Evolutionary conservation across 75 land plant genomes (phyloP), one percentile per base, ranked within the genome.

Genomic region (Cunninghamia lanceolata): DNA sequence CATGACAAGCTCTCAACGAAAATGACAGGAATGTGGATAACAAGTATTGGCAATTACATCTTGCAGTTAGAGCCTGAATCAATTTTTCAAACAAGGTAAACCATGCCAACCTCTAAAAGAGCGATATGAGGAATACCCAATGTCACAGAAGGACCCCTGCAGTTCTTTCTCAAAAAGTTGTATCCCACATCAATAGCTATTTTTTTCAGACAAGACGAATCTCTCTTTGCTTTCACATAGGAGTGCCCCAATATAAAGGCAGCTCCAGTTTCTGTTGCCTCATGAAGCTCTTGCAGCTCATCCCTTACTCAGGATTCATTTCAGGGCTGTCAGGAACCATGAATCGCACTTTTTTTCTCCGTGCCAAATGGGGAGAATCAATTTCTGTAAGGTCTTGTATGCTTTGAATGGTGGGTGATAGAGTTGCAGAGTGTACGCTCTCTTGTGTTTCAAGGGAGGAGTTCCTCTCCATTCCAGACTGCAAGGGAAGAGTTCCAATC

Each of bases 21-120:
- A 28, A 25, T 4, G 9, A 8, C 30, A 66, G 70, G 70, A 66
- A 25, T n/a, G 0, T 28, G 4, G 9, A 15, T 66, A n/a, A 25
- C 70, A 66, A 5, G 70, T n/a, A 66, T 28, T 66, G 70, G 30
- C 2, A 66, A 28, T 66, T 66, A 8, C 70, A 66, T 66, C 30
- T 66, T 25, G n/a, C 6, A 25, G 28, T 28, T 66, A 28, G 70
- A 28, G 8, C 30, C 53, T 50, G 52, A 13, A 13, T 14, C 84
- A 52, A 52, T 28, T 53, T 76, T 86, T 84, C 16, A 91, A 13
- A 91, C 91, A 85, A 88, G 85, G 82, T 91, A 92, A 32, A 91
- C 86, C 93, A 92, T 92, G 3, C 93, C 93, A 36, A 92, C 93
- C 53, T 92, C 92, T 68, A 92, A 87, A 9, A 88, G 90, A 16